phyloP scores from a whole-genome alignment of 208 protist species.

The Trypanosoma conorhini region DNA sequence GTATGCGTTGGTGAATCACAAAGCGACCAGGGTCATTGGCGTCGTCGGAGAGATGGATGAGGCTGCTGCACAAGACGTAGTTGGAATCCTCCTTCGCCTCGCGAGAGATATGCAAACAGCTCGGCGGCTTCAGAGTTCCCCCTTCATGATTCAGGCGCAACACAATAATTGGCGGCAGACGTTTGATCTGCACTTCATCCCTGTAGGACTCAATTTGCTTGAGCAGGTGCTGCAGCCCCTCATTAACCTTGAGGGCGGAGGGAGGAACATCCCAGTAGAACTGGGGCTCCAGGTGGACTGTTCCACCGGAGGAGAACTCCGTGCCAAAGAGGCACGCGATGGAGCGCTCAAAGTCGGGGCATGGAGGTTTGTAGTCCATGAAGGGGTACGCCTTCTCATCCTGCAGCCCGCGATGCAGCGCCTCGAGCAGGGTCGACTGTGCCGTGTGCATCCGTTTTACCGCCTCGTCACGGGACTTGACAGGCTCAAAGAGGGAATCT shows the following conservation, averaged over 20 bases:
- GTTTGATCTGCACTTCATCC: slow-evolving; percentile 79
- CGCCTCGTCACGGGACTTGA: slow-evolving; percentile 80
- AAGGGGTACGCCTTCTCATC: slow-evolving; percentile 83
- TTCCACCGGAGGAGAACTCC: slow-evolving; percentile 74
- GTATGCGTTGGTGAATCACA: slow-evolving; percentile 85
- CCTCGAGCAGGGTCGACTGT: slow-evolving; percentile 70
- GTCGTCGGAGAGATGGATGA: slow-evolving; percentile 89
- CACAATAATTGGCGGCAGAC: slow-evolving; percentile 88
- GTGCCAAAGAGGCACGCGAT: slow-evolving; percentile 85
- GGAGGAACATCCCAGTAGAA: slow-evolving; percentile 91
- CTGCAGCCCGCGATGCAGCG: slow-evolving; percentile 76
- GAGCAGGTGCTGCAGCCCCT: slow-evolving; percentile 89
- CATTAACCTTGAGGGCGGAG: slow-evolving; percentile 89
- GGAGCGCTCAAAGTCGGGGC: slow-evolving; percentile 63
- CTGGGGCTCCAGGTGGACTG: slow-evolving; percentile 71
- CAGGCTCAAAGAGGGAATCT: slow-evolving; percentile 57
- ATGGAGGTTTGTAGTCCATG: slow-evolving; percentile 55
- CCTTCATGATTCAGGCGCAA: slow-evolving; percentile 90
- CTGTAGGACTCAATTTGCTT: slow-evolving; percentile 86
- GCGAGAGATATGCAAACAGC: slow-evolving; percentile 81
- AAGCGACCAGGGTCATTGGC: slow-evolving; percentile 87
- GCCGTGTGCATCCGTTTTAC: slow-evolving; percentile 84
- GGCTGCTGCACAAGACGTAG: slow-evolving; percentile 86
- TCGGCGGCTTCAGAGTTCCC: slow-evolving; percentile 81
- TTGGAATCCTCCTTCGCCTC: slow-evolving; percentile 84